A percentile compares a stretch with the other conserved stretches of the same genome.
phyloP scores from a whole-genome alignment of 306 rosid species.

The Ceratonia siliqua region DNA sequence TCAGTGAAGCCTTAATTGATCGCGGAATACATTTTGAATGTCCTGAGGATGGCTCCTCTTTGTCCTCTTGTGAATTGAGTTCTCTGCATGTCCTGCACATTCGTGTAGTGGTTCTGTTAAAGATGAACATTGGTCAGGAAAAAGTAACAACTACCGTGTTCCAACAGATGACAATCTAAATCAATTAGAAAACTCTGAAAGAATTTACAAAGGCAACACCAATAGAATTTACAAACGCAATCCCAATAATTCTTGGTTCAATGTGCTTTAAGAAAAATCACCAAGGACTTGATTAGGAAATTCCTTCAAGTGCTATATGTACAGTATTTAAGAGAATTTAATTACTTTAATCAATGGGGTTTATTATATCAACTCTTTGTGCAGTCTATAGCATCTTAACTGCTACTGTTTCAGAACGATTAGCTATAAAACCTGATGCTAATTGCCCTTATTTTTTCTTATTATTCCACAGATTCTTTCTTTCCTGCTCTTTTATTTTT shows the following conservation, averaged over 20 bases:
- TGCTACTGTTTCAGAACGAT: neutral
- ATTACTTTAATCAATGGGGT: neutral
- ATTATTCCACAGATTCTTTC: constrained; percentile 7
- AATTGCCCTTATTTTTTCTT: neutral
- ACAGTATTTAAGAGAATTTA: neutral
- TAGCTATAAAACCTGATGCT: neutral
- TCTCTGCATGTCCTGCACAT: constrained; percentile 69
- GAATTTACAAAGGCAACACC: neutral
- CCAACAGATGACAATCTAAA: constrained; percentile 23
- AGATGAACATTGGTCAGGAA: constrained; percentile 14
- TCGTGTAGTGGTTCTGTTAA: constrained; percentile 13
- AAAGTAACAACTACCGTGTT: constrained; percentile 6
- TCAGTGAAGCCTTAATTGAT: constrained; percentile 82
- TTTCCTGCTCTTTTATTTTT: neutral
- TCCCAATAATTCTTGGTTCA: neutral
- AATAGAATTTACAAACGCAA: no score
- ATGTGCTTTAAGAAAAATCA: neutral
- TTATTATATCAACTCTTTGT: neutral
- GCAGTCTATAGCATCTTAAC: neutral
- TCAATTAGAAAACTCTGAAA: constrained; percentile 22
- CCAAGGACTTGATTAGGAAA: neutral
- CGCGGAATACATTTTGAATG: constrained; percentile 82
- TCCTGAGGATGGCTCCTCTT: constrained; percentile 70
- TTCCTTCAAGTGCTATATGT: neutral
- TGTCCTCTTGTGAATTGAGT: constrained; percentile 55